Evolutionary conservation across 116 monocot genomes (phyloP).

Genomic region (Iris pallida): DNA sequence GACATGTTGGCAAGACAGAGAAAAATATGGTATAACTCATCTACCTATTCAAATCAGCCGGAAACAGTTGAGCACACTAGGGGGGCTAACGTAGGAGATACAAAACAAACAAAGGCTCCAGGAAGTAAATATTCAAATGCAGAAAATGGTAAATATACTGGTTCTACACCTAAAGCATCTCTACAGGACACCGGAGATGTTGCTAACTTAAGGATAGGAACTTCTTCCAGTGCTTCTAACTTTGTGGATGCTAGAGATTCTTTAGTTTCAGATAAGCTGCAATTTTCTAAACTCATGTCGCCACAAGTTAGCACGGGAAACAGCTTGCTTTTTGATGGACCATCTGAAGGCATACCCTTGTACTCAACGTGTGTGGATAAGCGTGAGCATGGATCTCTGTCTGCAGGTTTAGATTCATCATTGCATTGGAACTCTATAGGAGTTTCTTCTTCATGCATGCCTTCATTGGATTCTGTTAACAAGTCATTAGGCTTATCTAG

Average conservation of each 20-base stretch:
- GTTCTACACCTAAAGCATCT: conserved; percentile 20
- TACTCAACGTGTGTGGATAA: conserved; percentile 67
- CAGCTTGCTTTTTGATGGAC: conserved; percentile 71
- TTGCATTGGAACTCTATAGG: conserved; percentile 46
- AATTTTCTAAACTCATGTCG: conserved; percentile 73
- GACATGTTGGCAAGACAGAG: conserved; percentile 94
- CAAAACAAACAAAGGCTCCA: conserved; percentile 22
- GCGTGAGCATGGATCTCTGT: conserved; percentile 20
- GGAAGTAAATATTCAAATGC: conserved; percentile 25
- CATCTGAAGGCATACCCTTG: conserved; percentile 80
- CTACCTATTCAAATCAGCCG: conserved; percentile 53
- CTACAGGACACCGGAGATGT: conserved; percentile 23
- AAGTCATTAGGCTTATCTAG: conserved; percentile 53
- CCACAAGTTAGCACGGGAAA: conserved; percentile 54
- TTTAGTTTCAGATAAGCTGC: conserved; percentile 57
- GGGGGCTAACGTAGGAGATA: conserved; percentile 23
- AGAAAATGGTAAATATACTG: conserved; percentile 24
- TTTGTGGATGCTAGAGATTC: conserved; percentile 38
- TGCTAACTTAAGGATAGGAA: conserved; percentile 35
- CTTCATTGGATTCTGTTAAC: conserved; percentile 44
- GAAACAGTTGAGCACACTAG: conserved; percentile 52
- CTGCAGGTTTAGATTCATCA: conserved; percentile 36
- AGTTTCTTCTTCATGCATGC: conserved; percentile 51
- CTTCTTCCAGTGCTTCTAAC: conserved; percentile 32
- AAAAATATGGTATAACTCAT: conserved; percentile 86